These are phyloP conservation scores for Paramyrothecium roridum DNA, from an alignment of 2,329 filamentous ascomycete species.

Conservation along the genomic window DNA sequence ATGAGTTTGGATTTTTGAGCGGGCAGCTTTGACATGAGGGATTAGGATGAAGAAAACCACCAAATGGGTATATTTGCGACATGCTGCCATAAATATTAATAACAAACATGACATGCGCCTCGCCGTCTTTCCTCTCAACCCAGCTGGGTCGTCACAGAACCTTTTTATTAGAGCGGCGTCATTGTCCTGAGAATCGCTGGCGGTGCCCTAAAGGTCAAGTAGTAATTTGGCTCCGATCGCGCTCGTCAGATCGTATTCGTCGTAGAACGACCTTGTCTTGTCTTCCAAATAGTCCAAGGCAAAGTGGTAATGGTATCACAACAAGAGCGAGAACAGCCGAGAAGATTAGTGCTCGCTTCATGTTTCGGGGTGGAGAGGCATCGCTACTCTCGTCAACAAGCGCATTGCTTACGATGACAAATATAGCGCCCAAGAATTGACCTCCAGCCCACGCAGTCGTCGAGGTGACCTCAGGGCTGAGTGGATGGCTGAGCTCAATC, in stretches of 20 bases:
- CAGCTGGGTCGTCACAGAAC: no score
- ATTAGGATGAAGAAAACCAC: not conserved
- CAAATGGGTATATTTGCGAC: not conserved
- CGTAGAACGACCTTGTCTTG: constrained; percentile 46
- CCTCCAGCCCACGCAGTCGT: constrained; percentile 84
- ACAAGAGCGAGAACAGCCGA: constrained; percentile 67
- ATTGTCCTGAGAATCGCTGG: constrained; percentile 2
- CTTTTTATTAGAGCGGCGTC: no score
- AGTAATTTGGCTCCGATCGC: constrained; percentile 12
- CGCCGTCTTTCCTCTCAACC: not conserved
- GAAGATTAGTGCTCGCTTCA: constrained; percentile 75
- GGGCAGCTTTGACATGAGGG: not conserved
- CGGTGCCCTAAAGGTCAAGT: not conserved
- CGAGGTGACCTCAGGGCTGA: constrained; percentile 80
- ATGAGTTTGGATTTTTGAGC: not conserved
- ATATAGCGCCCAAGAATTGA: constrained; percentile 79
- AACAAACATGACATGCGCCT: not conserved
- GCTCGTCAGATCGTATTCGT: constrained; percentile 43
- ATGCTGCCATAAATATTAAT: not conserved
- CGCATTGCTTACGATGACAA: constrained; percentile 79
- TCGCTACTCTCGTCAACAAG: constrained; percentile 51
- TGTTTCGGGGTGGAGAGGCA: constrained; percentile 62
- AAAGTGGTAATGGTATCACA: constrained; percentile 64
- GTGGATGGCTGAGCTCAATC: constrained; percentile 82
- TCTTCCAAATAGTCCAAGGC: constrained; percentile 68